These are phyloP conservation scores for Neonectria coccinea DNA, from an alignment of 2,329 filamentous ascomycete species.

Conservation along the genomic window DNA sequence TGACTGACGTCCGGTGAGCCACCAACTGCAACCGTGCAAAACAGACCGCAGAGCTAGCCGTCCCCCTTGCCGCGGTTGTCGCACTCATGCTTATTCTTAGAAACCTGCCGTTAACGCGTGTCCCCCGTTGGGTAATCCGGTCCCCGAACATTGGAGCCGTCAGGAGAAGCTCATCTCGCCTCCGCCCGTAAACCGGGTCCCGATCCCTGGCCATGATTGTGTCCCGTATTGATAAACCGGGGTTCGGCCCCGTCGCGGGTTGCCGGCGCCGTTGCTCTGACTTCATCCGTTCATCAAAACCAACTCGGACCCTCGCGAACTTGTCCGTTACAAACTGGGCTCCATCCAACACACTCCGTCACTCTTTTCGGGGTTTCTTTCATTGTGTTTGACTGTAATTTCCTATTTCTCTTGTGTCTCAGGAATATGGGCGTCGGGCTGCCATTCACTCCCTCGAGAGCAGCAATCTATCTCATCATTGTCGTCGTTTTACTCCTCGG, in stretches of 20 bases:
- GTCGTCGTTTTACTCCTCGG: constrained; percentile 28
- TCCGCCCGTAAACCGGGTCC: neutral
- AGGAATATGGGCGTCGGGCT: constrained; percentile 31
- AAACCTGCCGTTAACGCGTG: neutral
- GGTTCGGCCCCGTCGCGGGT: neutral
- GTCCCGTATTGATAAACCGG: neutral
- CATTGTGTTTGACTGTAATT: neutral
- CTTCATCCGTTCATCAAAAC: neutral
- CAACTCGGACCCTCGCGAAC: neutral
- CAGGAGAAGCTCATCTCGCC: constrained; percentile 13
- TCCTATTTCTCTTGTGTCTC: neutral
- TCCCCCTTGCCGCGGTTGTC: neutral
- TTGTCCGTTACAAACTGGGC: neutral
- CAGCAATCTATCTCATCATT: constrained; percentile 34
- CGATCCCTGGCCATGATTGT: constrained; percentile 1
- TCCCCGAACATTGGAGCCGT: neutral
- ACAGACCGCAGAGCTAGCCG: neutral
- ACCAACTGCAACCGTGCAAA: neutral
- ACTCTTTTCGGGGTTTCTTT: neutral
- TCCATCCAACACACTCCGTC: neutral
- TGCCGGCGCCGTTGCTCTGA: neutral
- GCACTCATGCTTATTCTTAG: neutral
- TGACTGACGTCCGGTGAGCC: constrained; percentile 1
- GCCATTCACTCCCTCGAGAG: constrained; percentile 37
- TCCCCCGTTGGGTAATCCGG: neutral